Evolutionary conservation across 768 basidiomycete genomes (phyloP), one percentile per base, ranked within the genome.

Genomic region (Russula olivacea): DNA sequence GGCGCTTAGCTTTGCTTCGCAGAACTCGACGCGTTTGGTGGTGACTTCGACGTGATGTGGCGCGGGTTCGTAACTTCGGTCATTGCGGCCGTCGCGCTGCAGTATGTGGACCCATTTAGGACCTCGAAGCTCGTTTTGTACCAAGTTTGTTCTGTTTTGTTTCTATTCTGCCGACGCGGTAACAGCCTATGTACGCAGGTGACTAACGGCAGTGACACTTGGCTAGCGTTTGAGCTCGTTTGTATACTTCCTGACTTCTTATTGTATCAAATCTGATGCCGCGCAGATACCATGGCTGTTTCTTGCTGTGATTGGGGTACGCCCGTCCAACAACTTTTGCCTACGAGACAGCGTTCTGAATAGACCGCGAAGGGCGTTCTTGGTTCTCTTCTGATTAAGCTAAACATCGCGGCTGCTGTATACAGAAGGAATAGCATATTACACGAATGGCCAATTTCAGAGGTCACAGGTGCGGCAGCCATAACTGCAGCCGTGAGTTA

Each of bases 21-120:
- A 83, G 86, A 88, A 70, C 74, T 88, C 19, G 86, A 87, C 66
- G 81, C 83, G 1, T 86, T 87, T 69, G 81, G 84, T 19, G 84
- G 81, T 67, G 86, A 87, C 63, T 84, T 85, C 3, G 89, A 91
- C 66, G 87, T 89, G 32, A 84, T 89, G 80, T 89, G 87, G 88
- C 79, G 84, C 60, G 90, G 87, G n/a, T 96, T 96, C 71, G 91
- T 91, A 59, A 91, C 90, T 17, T 92, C 91, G 8, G 89, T 87
- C 55, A 82, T 93, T 56, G 93, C 93, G 0, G 91, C 91, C 1
- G 84, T 91, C n/a, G 81, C 88, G 0, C 74, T 96, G 57, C 89
- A 92, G 72, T 85, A 87, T 72, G 80, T 93, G 52, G 87, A 94
- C 69, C 93, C 93, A 0, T 94, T 93, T 71, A 86, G 87, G 38